phyloP scores from a whole-genome alignment of 2,329 filamentous ascomycete species.

The Ophiostoma quercus region DNA sequence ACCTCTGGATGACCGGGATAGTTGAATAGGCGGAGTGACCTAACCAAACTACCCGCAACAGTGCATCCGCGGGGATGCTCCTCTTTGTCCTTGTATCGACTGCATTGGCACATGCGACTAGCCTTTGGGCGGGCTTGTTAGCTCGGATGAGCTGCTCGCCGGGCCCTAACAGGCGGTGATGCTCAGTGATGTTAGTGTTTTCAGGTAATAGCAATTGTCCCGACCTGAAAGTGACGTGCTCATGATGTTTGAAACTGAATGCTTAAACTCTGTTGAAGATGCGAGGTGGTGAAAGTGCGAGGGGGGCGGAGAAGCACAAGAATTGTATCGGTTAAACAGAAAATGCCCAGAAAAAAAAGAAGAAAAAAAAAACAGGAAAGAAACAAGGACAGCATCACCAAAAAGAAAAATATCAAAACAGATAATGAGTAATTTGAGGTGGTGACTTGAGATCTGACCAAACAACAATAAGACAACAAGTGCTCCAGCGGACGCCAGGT shows the following conservation, averaged over 20 bases:
- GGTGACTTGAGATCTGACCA: not conserved
- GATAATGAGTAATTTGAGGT: not conserved
- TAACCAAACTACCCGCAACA: too few relatives aligned
- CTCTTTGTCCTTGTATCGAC: constrained; percentile 2
- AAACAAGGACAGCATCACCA: not conserved
- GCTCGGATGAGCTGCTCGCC: not conserved
- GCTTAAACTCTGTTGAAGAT: not conserved
- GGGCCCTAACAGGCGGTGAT: not conserved
- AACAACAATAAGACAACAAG: not conserved
- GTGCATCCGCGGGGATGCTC: not conserved
- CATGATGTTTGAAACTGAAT: not conserved
- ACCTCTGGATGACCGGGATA: not conserved
- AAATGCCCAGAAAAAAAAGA: not conserved
- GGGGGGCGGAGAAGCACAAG: not conserved
- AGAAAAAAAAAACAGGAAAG: not conserved
- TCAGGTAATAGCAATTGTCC: not conserved
- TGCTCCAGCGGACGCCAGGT: not conserved
- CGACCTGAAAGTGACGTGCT: not conserved
- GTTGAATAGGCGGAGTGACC: not conserved
- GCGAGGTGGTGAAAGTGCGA: not conserved
- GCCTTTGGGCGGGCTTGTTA: not conserved
- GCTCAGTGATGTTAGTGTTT: not conserved
- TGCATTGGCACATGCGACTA: not conserved
- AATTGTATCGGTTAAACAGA: not conserved
- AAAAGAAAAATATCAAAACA: not conserved